A percentile compares a stretch with the other conserved stretches of the same genome.
Conservation (phyloP, 495 filamentous ascomycete genomes). For the Pyronema domesticum region DNA sequence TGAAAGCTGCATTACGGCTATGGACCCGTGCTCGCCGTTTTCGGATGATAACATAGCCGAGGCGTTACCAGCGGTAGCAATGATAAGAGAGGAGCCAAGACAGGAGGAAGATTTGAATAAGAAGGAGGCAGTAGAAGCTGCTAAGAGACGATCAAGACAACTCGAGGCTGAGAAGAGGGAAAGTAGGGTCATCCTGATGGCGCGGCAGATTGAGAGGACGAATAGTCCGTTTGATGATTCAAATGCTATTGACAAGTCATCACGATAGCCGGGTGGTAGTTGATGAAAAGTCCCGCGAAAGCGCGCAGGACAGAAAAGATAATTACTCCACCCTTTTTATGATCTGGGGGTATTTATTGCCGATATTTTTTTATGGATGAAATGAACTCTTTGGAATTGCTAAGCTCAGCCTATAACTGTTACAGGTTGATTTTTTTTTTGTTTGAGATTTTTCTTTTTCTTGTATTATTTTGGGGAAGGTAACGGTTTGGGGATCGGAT, state of each 20-base stretch:
- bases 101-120: no score
- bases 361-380: not conserved
- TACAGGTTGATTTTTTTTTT: not conserved
- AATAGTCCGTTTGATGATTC: slow-evolving; percentile 24
- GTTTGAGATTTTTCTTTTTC: not conserved
- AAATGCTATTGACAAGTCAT: slow-evolving; percentile 14
- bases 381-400: not conserved
- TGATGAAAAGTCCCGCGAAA: no score
- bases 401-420: not conserved
- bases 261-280: not conserved
- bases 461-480: not conserved
- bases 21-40: slow-evolving; percentile 21
- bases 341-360: not conserved
- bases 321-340: not conserved
- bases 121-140: no score
- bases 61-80: not conserved
- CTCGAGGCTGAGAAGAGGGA: slow-evolving; percentile 4
- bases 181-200: slow-evolving; percentile 8
- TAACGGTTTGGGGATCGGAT: not conserved
- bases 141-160: not conserved
- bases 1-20: slow-evolving; percentile 19
- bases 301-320: not conserved
- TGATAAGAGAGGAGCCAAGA: no score
- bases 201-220: not conserved
- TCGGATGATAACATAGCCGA: slow-evolving; percentile 18